A percentile compares a stretch with the other conserved stretches of the same genome.
Conservation (phyloP, 345 rosid species). For the Hypericum androsaemum region DNA sequence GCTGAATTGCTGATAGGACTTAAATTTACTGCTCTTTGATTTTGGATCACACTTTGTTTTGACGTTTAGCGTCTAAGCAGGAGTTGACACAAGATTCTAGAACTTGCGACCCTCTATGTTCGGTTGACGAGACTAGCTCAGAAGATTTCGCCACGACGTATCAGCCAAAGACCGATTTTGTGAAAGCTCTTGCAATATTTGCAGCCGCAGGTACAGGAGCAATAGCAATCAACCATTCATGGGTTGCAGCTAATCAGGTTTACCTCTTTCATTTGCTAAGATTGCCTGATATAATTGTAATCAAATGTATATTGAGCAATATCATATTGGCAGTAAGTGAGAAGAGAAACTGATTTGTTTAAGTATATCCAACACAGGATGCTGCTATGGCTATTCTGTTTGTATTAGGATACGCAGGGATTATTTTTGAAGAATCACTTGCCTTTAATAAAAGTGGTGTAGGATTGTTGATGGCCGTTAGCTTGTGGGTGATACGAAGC, state of each 20-base stretch:
- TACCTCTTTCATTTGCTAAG: neutral
- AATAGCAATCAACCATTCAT: constrained; percentile 74
- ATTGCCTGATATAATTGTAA: neutral
- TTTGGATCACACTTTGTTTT: neutral
- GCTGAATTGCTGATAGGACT: too few relatives aligned
- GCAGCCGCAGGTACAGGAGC: constrained; percentile 79
- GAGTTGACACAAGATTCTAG: constrained; percentile 43
- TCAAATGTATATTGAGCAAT: neutral
- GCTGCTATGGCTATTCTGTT: constrained; percentile 89
- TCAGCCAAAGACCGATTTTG: constrained; percentile 75
- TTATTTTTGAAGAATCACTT: constrained; percentile 84
- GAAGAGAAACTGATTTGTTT: constrained; percentile 11
- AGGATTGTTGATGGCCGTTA: constrained; percentile 90
- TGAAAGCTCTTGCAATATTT: constrained; percentile 67
- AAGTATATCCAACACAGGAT: constrained; percentile 48
- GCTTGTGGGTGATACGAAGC: constrained; percentile 86
- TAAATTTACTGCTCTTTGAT: neutral
- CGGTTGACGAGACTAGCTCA: constrained; percentile 80
- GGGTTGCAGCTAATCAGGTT: constrained; percentile 98
- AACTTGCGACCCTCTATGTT: constrained; percentile 80
- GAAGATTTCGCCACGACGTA: constrained; percentile 51
- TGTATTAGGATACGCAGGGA: constrained; percentile 77
- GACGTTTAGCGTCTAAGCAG: constrained; percentile 34
- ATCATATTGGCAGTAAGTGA: neutral
- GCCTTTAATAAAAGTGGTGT: constrained; percentile 97